These are phyloP conservation scores for Sclerotinia minor DNA, from an alignment of 2,329 filamentous ascomycete species.

Conservation along the genomic window DNA sequence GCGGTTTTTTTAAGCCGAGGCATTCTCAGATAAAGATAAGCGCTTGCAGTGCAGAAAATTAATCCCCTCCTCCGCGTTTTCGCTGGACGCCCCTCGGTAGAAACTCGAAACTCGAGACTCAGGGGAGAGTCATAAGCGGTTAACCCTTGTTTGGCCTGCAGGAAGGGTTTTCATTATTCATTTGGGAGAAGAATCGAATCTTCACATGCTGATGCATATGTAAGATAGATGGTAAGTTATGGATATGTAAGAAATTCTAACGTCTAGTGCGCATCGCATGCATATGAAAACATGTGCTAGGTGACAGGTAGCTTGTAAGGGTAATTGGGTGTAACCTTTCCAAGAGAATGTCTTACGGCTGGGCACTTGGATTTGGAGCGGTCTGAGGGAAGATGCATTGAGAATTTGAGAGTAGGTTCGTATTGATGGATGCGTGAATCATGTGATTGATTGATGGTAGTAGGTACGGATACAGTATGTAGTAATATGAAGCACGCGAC, in stretches of 20 bases:
- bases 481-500: slow-evolving; percentile 1
- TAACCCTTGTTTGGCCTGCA: neutral
- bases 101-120: neutral
- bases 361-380: neutral
- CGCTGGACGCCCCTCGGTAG: neutral
- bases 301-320: neutral
- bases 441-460: neutral
- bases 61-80: slow-evolving; percentile 13
- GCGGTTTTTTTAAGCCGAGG: neutral
- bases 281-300: neutral
- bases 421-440: neutral
- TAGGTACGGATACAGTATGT: neutral
- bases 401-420: neutral
- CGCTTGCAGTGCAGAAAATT: neutral
- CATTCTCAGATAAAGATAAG: neutral
- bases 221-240: too few species aligned
- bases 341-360: slow-evolving; percentile 3
- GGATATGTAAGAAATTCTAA: neutral
- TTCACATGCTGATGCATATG: slow-evolving; percentile 1
- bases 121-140: too few species aligned
- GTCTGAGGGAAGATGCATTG: neutral
- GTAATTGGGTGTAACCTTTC: neutral
- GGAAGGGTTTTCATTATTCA: neutral
- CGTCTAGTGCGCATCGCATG: neutral
- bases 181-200: neutral